Conservation (phyloP, 257 asterid species). For the Solanum appendiculatum region DNA sequence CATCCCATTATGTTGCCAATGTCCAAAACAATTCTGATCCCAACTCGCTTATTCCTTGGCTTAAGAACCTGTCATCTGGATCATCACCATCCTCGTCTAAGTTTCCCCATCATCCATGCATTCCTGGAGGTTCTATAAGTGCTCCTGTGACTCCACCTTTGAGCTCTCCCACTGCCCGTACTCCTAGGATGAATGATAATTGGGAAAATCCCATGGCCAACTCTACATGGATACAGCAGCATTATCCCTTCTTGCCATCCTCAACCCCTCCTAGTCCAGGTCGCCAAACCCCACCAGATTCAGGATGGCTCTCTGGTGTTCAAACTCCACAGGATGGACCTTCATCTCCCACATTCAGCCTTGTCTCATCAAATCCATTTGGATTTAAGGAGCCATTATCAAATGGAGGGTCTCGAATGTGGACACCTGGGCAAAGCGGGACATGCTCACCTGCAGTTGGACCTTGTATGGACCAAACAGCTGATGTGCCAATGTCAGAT, state of each 20-base stretch:
- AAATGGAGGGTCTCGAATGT: slow-evolving; percentile 85
- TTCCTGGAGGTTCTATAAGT: slow-evolving; percentile 84
- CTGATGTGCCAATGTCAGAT: slow-evolving; percentile 91
- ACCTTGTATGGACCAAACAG: slow-evolving; percentile 57
- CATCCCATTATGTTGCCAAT: slow-evolving; percentile 44
- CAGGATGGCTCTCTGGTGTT: slow-evolving; percentile 92
- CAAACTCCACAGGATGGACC: slow-evolving; percentile 87
- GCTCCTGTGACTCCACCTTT: slow-evolving; percentile 98
- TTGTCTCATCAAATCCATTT: slow-evolving; percentile 71
- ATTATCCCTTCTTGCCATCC: slow-evolving; percentile 55
- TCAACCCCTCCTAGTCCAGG: slow-evolving; percentile 89
- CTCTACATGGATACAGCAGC: slow-evolving; percentile 64
- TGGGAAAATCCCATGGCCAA: slow-evolving; percentile 54
- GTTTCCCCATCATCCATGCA: slow-evolving; percentile 61
- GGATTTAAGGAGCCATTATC: slow-evolving; percentile 66
- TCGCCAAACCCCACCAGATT: slow-evolving; percentile 72
- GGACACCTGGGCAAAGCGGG: slow-evolving; percentile 98
- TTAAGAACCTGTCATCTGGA: slow-evolving; percentile 76
- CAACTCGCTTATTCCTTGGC: slow-evolving; percentile 96
- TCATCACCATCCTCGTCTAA: slow-evolving; percentile 52
- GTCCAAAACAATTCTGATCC: slow-evolving; percentile 44
- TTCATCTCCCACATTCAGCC: slow-evolving; percentile 88
- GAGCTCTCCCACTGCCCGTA: slow-evolving; percentile 82
- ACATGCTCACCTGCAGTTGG: slow-evolving; percentile 85
- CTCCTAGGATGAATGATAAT: slow-evolving; percentile 67